Evolutionary conservation across 495 filamentous ascomycete genomes (phyloP).

Genomic region (Tuber calosporum): DNA sequence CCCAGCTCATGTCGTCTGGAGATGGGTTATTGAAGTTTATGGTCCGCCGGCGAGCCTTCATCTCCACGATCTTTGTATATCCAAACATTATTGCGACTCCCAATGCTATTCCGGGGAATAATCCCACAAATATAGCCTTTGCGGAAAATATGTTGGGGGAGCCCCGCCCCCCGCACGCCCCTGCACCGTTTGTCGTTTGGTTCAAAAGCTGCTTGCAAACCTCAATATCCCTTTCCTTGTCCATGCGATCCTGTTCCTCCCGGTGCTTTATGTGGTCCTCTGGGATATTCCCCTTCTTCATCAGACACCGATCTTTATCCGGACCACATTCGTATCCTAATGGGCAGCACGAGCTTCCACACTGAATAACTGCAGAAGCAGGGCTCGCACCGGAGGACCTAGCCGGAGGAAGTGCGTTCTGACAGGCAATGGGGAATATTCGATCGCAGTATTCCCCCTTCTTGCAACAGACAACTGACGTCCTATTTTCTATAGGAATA

Average conservation of each 20-base stretch:
- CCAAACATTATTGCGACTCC: conserved; percentile 33
- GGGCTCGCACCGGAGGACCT: not conserved
- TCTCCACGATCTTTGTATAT: conserved; percentile 28
- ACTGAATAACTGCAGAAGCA: not conserved
- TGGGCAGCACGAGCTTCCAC: conserved; percentile 34
- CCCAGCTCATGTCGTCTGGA: conserved; percentile 23
- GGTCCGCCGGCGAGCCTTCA: conserved; percentile 28
- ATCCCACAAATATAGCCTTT: conserved; percentile 25
- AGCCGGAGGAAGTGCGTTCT: not conserved
- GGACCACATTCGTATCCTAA: conserved; percentile 33
- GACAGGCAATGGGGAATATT: conserved; percentile 34
- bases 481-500: conserved; percentile 33
- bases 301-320: conserved; percentile 19
- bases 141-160: conserved; percentile 16
- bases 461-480: conserved; percentile 37
- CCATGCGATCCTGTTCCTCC: conserved; percentile 9
- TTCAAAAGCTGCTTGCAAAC: not conserved
- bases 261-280: conserved; percentile 20
- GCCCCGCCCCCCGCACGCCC: not conserved
- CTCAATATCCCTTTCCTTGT: not conserved
- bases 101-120: conserved; percentile 36
- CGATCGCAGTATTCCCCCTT: conserved; percentile 34
- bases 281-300: conserved; percentile 35
- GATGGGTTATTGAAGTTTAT: conserved; percentile 33
- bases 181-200: not conserved